Conservation (phyloP, 768 basidiomycete genomes). For the Multifurca ochricompacta region DNA sequence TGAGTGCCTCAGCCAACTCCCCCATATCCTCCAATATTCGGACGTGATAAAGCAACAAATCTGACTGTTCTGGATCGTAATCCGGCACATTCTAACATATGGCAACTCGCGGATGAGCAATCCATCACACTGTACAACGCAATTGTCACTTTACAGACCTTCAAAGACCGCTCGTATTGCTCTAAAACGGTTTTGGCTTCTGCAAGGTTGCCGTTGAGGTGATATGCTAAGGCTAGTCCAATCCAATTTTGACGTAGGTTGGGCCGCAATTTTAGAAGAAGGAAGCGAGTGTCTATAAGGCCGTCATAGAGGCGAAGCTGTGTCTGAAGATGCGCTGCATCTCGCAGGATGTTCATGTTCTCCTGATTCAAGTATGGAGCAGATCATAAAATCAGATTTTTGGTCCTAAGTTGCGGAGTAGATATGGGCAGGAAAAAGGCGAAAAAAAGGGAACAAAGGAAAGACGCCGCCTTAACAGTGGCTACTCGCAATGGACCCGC, state of each 20-base stretch:
- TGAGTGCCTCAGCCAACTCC: conserved; percentile 50
- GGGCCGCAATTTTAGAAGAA: conserved; percentile 73
- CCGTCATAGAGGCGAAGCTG: conserved; percentile 76
- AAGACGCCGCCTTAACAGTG: not conserved
- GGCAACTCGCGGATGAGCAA: conserved; percentile 13
- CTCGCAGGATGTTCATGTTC: conserved; percentile 88
- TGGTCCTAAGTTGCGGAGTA: not conserved
- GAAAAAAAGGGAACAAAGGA: not conserved
- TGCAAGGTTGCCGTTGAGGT: conserved; percentile 64
- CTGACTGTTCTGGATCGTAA: conserved; percentile 78
- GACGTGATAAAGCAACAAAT: conserved; percentile 73
- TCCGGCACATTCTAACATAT: conserved; percentile 56
- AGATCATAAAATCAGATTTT: conserved; percentile 1
- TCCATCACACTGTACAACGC: not conserved
- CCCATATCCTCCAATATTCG: conserved; percentile 66
- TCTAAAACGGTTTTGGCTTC: conserved; percentile 70
- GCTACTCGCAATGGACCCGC: not conserved
- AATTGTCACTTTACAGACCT: conserved; percentile 40
- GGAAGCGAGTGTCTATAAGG: conserved; percentile 75
- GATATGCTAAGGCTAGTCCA: conserved; percentile 80
- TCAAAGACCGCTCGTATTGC: conserved; percentile 60
- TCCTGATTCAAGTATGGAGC: conserved; percentile 44
- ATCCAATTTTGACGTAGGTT: conserved; percentile 85
- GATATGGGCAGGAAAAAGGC: conserved; percentile 5
- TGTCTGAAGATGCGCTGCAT: conserved; percentile 81